A percentile compares a stretch with the other conserved stretches of the same genome.
phyloP scores from a whole-genome alignment of 2,329 filamentous ascomycete species.

The Mycosphaerelloides madeirae region DNA sequence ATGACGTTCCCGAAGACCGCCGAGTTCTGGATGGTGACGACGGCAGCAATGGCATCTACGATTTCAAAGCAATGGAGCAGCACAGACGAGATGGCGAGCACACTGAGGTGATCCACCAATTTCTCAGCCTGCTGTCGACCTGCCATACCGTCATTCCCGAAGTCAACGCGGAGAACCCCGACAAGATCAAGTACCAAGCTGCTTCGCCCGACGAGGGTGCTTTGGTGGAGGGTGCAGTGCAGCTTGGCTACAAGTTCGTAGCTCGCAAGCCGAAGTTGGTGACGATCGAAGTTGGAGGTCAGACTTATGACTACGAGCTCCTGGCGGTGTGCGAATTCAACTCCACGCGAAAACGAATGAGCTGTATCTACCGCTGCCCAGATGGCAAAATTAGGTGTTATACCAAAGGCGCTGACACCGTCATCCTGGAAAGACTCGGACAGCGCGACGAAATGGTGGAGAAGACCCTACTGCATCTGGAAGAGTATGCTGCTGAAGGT shows the following conservation, averaged over 20 bases:
- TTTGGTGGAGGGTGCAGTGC: conserved; percentile 84
- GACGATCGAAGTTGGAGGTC: conserved; percentile 70
- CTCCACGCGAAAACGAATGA: conserved; percentile 96
- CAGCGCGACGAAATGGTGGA: conserved; percentile 78
- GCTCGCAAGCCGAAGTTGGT: conserved; percentile 87
- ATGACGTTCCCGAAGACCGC: conserved; percentile 86
- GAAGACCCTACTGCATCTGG: conserved; percentile 86
- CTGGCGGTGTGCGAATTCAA: conserved; percentile 99
- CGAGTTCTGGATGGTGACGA: conserved; percentile 69
- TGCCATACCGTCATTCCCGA: conserved; percentile 98
- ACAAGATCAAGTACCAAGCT: conserved; percentile 92
- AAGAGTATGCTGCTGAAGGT: conserved; percentile 96
- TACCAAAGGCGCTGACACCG: conserved; percentile 94
- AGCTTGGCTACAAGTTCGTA: conserved; percentile 82
- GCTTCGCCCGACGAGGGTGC: conserved; percentile 96
- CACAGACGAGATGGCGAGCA: conserved; percentile 57
- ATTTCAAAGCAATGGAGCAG: conserved; percentile 69
- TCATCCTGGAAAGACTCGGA: conserved; percentile 86
- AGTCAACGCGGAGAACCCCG: conserved; percentile 68
- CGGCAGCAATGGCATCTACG: conserved; percentile 72
- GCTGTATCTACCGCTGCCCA: conserved; percentile 90
- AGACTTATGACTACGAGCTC: conserved; percentile 77
- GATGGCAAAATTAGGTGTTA: conserved; percentile 93
- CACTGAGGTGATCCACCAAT: conserved; percentile 68
- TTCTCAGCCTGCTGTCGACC: conserved; percentile 77